A percentile compares a stretch with the other conserved stretches of the same genome.
Evolutionary conservation across 2,329 filamentous ascomycete genomes (phyloP).

Genomic region (Daldinia sp.): DNA sequence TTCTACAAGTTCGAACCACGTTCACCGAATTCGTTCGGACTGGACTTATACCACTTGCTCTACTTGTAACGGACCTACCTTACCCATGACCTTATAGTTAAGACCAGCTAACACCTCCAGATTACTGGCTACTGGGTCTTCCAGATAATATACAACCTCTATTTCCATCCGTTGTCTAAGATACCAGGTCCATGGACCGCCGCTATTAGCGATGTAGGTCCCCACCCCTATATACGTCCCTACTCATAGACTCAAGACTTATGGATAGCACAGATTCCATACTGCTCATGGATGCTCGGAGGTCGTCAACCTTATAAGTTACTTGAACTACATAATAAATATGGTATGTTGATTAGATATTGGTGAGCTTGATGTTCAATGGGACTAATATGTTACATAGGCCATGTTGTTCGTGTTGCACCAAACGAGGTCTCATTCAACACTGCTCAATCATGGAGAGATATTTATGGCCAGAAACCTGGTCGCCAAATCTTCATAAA

Average conservation of each 20-base stretch:
- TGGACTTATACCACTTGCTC: background rate
- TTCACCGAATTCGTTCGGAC: slow-evolving; percentile 8
- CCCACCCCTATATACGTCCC: too few species aligned
- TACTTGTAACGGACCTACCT: slow-evolving; percentile 11
- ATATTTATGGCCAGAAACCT: slow-evolving; percentile 39
- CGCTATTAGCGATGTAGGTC: slow-evolving; percentile 39
- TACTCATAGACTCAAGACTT: background rate
- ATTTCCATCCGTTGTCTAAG: slow-evolving; percentile 38
- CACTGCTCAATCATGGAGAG: slow-evolving; percentile 32
- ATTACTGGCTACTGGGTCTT: slow-evolving; percentile 7
- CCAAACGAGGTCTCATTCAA: slow-evolving; percentile 43
- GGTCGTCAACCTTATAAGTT: slow-evolving; percentile 37
- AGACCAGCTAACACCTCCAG: slow-evolving; percentile 12
- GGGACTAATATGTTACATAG: slow-evolving; percentile 16
- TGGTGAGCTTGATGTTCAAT: background rate
- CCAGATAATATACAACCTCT: slow-evolving; percentile 37
- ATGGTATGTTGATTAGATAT: slow-evolving; percentile 24
- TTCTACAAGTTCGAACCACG: slow-evolving; percentile 2
- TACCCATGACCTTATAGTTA: background rate
- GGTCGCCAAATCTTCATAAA: slow-evolving; percentile 44
- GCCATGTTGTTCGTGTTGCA: slow-evolving; percentile 31
- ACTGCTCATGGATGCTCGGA: slow-evolving; percentile 31
- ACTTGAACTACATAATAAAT: slow-evolving; percentile 38
- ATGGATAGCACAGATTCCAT: slow-evolving; percentile 28
- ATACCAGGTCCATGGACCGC: slow-evolving; percentile 39